Evolutionary conservation across 2,329 filamentous ascomycete genomes (phyloP).

Genomic region (Hypoxylon sp.): DNA sequence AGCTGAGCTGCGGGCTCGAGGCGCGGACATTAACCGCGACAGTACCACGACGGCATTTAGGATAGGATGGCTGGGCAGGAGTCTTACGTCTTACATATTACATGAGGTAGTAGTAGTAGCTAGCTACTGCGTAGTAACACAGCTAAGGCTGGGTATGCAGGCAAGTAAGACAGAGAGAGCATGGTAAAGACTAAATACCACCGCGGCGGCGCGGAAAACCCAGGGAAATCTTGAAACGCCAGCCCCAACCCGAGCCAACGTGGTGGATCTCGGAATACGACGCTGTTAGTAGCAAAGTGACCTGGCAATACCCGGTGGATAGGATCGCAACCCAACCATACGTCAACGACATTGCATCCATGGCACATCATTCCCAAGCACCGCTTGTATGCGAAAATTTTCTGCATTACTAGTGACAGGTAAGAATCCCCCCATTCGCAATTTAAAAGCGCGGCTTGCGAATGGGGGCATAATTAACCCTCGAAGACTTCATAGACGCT

Average conservation of each 20-base stretch:
- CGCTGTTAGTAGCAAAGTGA: conserved; percentile 9
- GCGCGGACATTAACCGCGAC: not conserved
- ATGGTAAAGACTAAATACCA: not conserved
- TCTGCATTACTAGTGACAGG: not conserved
- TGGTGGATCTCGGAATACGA: conserved; percentile 31
- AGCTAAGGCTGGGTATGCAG: not conserved
- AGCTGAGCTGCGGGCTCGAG: conserved; percentile 26
- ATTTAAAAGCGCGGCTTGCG: not conserved
- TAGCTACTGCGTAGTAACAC: not conserved
- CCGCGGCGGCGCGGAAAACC: not conserved
- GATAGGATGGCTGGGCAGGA: not conserved
- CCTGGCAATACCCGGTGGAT: not conserved
- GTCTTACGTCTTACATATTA: conserved; percentile 5
- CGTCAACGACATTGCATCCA: too few relatives aligned
- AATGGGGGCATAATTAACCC: not conserved
- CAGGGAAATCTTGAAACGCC: conserved; percentile 2
- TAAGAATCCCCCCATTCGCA: not conserved
- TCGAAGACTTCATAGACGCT: not conserved
- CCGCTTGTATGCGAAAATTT: not conserved
- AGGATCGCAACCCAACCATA: conserved; percentile 10
- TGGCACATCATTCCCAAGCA: not conserved
- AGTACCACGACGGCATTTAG: conserved; percentile 4
- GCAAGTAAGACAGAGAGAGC: not conserved
- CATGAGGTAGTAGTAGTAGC: not conserved
- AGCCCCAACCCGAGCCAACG: conserved; percentile 22